Evolutionary conservation across 2,329 filamentous ascomycete genomes (phyloP).

Genomic region (Cucurbitaria berberidis): DNA sequence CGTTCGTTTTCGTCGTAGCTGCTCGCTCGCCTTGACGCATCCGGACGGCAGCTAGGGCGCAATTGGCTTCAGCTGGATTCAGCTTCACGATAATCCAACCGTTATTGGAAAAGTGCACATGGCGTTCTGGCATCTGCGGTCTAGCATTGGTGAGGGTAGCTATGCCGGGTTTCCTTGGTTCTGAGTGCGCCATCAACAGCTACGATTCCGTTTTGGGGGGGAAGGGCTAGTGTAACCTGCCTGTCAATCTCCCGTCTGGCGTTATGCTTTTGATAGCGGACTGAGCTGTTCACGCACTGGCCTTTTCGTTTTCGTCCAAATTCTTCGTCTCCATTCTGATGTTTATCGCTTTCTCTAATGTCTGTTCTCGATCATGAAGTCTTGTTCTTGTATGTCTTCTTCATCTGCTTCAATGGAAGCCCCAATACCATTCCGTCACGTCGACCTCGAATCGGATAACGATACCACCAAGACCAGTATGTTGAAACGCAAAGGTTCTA

Average conservation of each 20-base stretch:
- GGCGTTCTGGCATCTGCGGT: conserved; percentile 10
- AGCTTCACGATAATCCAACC: conserved; percentile 2
- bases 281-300: conserved; percentile 2
- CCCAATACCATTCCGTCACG: conserved; percentile 20
- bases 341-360: conserved; percentile 8
- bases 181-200: conserved; percentile 6
- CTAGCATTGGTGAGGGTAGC: conserved; percentile 14
- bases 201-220: conserved; percentile 6
- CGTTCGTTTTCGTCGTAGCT: conserved; percentile 2
- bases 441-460: conserved; percentile 20
- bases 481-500: conserved; percentile 29
- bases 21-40: conserved; percentile 5
- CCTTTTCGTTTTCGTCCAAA: conserved; percentile 1
- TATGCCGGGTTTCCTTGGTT: conserved; percentile 17
- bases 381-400: conserved; percentile 25
- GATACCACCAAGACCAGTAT: conserved; percentile 6
- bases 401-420: conserved; percentile 19
- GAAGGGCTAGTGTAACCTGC: conserved; percentile 13
- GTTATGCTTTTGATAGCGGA: conserved; percentile 2
- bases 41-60: conserved; percentile 10
- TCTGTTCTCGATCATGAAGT: conserved; percentile 16
- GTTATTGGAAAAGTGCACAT: conserved; percentile 19
- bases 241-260: conserved; percentile 11
- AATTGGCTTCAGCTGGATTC: conserved; percentile 14
- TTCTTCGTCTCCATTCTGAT: not conserved